A percentile compares a stretch with the other conserved stretches of the same genome.
Conservation (phyloP, 1,284 basidiomycete genomes). For the Rhizoctonia solani region DNA sequence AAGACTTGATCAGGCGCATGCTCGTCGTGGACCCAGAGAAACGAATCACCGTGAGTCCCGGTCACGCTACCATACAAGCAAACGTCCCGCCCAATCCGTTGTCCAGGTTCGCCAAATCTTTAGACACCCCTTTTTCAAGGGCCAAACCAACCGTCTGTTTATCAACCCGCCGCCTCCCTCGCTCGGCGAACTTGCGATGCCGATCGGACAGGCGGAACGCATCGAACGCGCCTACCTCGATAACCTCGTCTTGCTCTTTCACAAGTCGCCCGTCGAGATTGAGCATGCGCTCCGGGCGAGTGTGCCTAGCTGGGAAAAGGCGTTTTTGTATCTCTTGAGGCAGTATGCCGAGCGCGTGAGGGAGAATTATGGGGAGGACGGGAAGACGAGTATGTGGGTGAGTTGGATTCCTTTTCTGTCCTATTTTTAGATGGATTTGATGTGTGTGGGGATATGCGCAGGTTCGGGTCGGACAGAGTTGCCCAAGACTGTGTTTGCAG, state of each 20-base stretch:
- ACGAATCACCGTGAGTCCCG: slow-evolving; percentile 84
- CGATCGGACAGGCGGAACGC: slow-evolving; percentile 11
- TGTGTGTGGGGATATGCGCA: no score
- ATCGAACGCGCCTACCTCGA: slow-evolving; percentile 78
- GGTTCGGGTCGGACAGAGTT: no score
- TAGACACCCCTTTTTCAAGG: slow-evolving; percentile 63
- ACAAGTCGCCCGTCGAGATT: slow-evolving; percentile 38
- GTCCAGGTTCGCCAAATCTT: slow-evolving; percentile 75
- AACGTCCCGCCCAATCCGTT: slow-evolving; percentile 52
- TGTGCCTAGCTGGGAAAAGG: slow-evolving; percentile 76
- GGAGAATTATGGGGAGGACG: slow-evolving; percentile 63
- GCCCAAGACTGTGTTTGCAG: slow-evolving; percentile 2
- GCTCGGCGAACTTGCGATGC: slow-evolving; percentile 21
- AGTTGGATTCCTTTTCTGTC: not conserved
- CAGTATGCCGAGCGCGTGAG: slow-evolving; percentile 77
- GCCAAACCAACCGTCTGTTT: slow-evolving; percentile 44
- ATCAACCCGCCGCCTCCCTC: slow-evolving; percentile 21
- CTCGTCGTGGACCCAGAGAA: slow-evolving; percentile 86
- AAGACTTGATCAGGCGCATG: slow-evolving; percentile 80
- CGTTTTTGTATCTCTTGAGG: slow-evolving; percentile 86
- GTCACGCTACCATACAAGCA: no score
- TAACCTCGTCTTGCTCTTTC: slow-evolving; percentile 48
- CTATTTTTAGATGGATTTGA: no score
- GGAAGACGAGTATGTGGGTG: slow-evolving; percentile 39
- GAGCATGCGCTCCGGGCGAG: slow-evolving; percentile 43